Base-by-base conservation (phyloP, 2,329 filamentous ascomycete species). In the Phialemonium atrogriseum region DNA sequence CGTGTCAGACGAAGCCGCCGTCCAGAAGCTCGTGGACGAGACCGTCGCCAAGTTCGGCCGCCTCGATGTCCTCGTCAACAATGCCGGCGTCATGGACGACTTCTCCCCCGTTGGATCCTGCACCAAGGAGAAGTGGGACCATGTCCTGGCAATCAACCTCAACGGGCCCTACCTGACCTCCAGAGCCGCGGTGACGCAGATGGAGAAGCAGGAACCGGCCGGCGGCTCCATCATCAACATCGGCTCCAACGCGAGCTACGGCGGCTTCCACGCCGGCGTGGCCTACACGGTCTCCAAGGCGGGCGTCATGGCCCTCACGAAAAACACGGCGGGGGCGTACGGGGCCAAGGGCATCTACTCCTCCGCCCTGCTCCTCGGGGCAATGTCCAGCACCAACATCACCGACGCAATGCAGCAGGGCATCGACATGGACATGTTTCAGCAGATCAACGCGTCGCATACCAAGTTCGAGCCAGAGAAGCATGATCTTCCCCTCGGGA, bases 31-130 rank as follows among this genome's bases (percentile, higher is more conserved):
- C 21, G 40, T 59, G 24, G 41, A 38, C 18, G 40, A 37, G 13
- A 39, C 51, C 39, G 42, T 57, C 47, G 34, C 45, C 26, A 42
- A 44, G 24, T 52, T 52, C 29, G 50, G 49, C 29, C 41, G 47
- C 18, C 34, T 73, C 12, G 73, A 79, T 48, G 55, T 75, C n/a
- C 54, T 78, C 5, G 50, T 77, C 44, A 75, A 75, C 52, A 72
- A 70, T 38, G 71, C 71, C 8, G 73, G 66, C 14, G 58, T 77
- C 34, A 68, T 73, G 56, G 73, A 77, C 44, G 55, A 52, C 17
- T 73, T 77, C 41, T 64, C 70, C 25, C 63, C 69, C 1, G 66
- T 66, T 0, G 72, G 64, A 11, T 56, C 58, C 7, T 48, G 65
- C 30, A 56, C 65, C 13, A 55, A 57, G 36, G 51, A 50, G 2